Base-by-base conservation (phyloP, 805 yeast genomes). In the Saccharomycopsis oosterbeekiorum region DNA sequence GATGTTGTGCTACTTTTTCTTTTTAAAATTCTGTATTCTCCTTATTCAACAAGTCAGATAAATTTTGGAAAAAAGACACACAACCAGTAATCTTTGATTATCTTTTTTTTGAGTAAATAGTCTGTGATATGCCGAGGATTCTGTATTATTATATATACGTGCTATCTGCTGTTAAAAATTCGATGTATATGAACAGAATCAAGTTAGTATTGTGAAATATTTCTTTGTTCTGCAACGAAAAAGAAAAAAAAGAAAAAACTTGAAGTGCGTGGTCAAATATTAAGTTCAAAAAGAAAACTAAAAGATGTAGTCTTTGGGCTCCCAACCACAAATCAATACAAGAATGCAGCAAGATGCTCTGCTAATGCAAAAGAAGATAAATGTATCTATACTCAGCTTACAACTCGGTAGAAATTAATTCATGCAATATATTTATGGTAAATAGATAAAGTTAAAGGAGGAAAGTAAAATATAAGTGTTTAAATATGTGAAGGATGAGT, bases 391-490 rank as follows among this genome's bases (percentile, higher is more conserved):
- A 6, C 34, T 29, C 3, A 29, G 34, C 34, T 29, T 29, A 29
- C 34, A 29, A 29, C 6, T 29, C 34, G 34, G 6, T 21, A 17
- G 21, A 47, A 47, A 47, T 47, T 47, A 47, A 47, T 15, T 47
- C 34, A 47, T 47, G 53, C 53, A 47, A 47, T 47, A 47, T 47
- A 47, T 47, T 47, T 47, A 47, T 47, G 21, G 53, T 47, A 47
- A 24, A 47, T 47, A 24, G 53, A 47, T 5, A 47, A 47, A 47
- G 29, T 26, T 47, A 24, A 47, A 24, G 53, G 53, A 47, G 21
- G 11, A 47, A 47, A 24, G 34, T 47, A 47, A 4, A 8, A 21
- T 24, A 21, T 47, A 21, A 34, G 53, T 47, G 19, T 21, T 5
- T 47, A 47, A 47, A 37, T 47, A 17, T 47, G 53, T 47, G 10